A percentile compares a stretch with the other conserved stretches of the same genome.
Evolutionary conservation across 441 rosid genomes (phyloP).

Genomic region (Macaranga tanarius): DNA sequence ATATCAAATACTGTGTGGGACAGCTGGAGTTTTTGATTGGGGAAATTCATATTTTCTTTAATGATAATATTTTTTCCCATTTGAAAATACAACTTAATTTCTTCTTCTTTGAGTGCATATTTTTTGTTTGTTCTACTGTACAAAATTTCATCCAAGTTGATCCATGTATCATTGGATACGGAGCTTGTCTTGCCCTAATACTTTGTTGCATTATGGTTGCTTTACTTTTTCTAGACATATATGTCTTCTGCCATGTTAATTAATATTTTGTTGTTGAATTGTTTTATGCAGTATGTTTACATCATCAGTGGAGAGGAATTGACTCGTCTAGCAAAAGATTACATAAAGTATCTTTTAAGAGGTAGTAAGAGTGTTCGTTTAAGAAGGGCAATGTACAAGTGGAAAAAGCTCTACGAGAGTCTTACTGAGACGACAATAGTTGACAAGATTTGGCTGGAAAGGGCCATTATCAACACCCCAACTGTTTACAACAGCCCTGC

Average conservation of each 20-base stretch:
- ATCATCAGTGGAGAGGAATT: conserved; percentile 69
- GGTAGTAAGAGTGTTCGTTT: conserved; percentile 59
- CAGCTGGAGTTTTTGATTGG: no score
- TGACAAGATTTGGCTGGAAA: conserved; percentile 58
- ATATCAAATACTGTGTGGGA: no score
- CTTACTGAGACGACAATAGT: conserved; percentile 34
- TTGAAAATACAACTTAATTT: no score
- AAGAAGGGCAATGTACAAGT: conserved; percentile 43
- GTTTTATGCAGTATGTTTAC: conserved; percentile 51
- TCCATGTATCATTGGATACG: no score
- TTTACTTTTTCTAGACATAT: no score
- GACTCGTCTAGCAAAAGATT: conserved; percentile 57
- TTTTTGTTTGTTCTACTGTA: no score
- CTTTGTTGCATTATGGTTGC: no score
- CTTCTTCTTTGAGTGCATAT: no score
- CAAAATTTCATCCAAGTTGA: no score
- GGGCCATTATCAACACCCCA: conserved; percentile 52
- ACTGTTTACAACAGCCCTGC: conserved; percentile 62
- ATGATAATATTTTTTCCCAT: no score
- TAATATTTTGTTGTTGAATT: background rate
- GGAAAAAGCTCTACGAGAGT: conserved; percentile 35
- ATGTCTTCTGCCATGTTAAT: background rate
- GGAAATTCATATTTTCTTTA: no score
- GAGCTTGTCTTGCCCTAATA: no score
- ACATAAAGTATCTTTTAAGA: conserved; percentile 50